Evolutionary conservation across 371 early-diverging fungal species (phyloP).

Genomic region (Zopfochytrium polystomum): DNA sequence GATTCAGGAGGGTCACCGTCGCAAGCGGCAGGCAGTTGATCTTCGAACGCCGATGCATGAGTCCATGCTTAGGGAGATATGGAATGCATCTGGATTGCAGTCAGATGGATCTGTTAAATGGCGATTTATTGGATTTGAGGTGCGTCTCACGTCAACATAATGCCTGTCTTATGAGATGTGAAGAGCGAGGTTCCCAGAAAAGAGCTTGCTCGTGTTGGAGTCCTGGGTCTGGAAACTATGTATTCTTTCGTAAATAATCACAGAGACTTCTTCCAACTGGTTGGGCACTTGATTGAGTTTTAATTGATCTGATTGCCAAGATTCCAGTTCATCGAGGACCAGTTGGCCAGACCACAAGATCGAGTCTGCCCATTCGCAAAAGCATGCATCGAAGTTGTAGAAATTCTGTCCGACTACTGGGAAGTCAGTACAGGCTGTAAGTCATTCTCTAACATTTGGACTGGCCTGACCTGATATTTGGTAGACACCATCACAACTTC

Average conservation of each 20-base stretch:
- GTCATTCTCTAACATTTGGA: conserved; percentile 10
- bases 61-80: conserved; percentile 57
- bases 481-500: conserved; percentile 56
- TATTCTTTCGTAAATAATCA: conserved; percentile 53
- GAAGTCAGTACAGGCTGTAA: conserved; percentile 65
- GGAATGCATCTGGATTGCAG: conserved; percentile 52
- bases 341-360: conserved; percentile 57
- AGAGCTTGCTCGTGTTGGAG: conserved; percentile 64
- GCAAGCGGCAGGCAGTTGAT: conserved; percentile 54
- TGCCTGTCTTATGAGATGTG: not conserved
- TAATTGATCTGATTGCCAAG: not conserved
- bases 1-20: conserved; percentile 55
- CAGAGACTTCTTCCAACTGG: conserved; percentile 52
- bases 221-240: conserved; percentile 65
- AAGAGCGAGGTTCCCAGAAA: conserved; percentile 63
- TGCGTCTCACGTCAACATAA: conserved; percentile 26
- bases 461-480: not conserved
- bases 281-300: not conserved
- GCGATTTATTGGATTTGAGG: conserved; percentile 67
- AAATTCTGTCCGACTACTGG: conserved; percentile 68
- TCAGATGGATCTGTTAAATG: conserved; percentile 52
- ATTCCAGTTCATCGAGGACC: conserved; percentile 54
- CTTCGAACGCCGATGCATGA: conserved; percentile 52
- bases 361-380: conserved; percentile 65
- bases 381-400: conserved; percentile 67